phyloP scores from a whole-genome alignment of 805 yeast species.

The Barnettozyma botsteinii region DNA sequence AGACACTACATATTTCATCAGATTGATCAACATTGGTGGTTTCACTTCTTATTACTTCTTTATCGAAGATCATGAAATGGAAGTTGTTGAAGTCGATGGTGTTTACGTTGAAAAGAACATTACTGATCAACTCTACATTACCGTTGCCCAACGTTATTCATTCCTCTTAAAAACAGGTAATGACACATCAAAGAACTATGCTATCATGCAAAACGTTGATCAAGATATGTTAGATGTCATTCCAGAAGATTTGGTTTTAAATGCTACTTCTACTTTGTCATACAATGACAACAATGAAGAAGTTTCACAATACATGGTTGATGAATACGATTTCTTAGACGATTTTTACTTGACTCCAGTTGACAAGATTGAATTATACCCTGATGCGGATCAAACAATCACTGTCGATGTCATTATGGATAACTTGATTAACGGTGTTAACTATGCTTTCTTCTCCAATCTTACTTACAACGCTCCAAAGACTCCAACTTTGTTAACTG shows the following conservation, averaged over 20 bases:
- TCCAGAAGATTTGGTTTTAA: constrained; percentile 60
- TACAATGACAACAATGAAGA: constrained; percentile 43
- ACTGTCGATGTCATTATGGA: constrained; percentile 77
- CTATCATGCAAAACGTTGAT: constrained; percentile 79
- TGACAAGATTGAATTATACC: constrained; percentile 46
- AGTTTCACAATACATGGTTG: constrained; percentile 37
- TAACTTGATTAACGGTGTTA: constrained; percentile 78
- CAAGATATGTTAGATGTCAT: constrained; percentile 72
- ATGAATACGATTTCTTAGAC: constrained; percentile 51
- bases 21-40: constrained; percentile 83
- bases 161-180: constrained; percentile 71
- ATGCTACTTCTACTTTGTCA: constrained; percentile 69
- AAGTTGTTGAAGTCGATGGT: constrained; percentile 90
- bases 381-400: constrained; percentile 64
- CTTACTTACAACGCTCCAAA: constrained; percentile 72
- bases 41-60: constrained; percentile 86
- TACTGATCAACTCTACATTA: constrained; percentile 67
- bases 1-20: constrained; percentile 73
- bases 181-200: constrained; percentile 59
- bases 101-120: constrained; percentile 69
- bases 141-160: constrained; percentile 90
- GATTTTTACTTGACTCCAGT: constrained; percentile 73
- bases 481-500: constrained; percentile 82
- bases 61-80: constrained; percentile 82
- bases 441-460: constrained; percentile 95